phyloP scores from a whole-genome alignment of 805 yeast genomes.

The Metschnikowia picachoensis region DNA sequence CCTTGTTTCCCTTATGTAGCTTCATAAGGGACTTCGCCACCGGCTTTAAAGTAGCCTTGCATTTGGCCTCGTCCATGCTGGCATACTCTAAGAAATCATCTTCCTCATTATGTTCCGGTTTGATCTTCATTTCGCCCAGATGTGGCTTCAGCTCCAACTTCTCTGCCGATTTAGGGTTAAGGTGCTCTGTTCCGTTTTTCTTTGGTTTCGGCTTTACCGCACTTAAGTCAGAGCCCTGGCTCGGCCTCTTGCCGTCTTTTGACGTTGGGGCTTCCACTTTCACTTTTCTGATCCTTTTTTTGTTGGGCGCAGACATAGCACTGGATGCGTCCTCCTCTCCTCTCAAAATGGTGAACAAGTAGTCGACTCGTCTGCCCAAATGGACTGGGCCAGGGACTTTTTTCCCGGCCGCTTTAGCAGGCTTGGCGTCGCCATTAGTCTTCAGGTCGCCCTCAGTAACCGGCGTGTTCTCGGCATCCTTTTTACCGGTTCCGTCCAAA shows the following conservation, averaged over 20 bases:
- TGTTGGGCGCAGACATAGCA: constrained; percentile 7
- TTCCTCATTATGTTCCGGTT: constrained; percentile 24
- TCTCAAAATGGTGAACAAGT: constrained; percentile 64
- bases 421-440: constrained; percentile 11
- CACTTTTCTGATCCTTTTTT: constrained; percentile 19
- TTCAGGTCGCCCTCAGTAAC: constrained; percentile 4
- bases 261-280: constrained; percentile 12
- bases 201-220: constrained; percentile 7
- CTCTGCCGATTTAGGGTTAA: constrained; percentile 15
- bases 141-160: constrained; percentile 7
- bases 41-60: constrained; percentile 59
- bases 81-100: constrained; percentile 52
- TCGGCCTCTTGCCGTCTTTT: constrained; percentile 1
- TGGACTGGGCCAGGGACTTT: constrained; percentile 92
- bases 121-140: constrained; percentile 16
- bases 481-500: constrained; percentile 40
- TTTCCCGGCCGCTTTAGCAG: constrained; percentile 24
- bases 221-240: not conserved
- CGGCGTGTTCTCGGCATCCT: constrained; percentile 15
- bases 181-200: constrained; percentile 9
- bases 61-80: constrained; percentile 72
- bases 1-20: constrained; percentile 67
- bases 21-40: constrained; percentile 63
- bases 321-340: constrained; percentile 46
- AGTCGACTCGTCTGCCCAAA: constrained; percentile 86